Percentiles rank a stretch among this genome's conserved stretches.
These are phyloP conservation scores for Mycena latifolia DNA, from an alignment of 768 basidiomycete genomes.

Conservation along the genomic window DNA sequence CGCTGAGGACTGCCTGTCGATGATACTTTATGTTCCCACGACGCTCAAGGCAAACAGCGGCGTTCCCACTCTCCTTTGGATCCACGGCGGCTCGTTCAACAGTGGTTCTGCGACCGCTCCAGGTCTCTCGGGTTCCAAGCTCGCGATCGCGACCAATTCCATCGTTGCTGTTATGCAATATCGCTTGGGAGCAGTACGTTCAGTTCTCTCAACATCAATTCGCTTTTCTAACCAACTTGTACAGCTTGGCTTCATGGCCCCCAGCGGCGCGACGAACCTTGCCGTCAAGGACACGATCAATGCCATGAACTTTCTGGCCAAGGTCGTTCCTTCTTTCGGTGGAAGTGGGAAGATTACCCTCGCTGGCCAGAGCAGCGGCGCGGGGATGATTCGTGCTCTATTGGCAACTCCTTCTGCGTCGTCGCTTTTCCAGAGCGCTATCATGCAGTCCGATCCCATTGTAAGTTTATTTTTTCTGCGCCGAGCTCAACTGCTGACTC, in stretches of 20 bases:
- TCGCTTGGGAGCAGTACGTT: conserved; percentile 79
- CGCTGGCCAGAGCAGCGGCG: conserved; percentile 89
- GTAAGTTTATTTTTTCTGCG: conserved; percentile 50
- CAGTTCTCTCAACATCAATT: conserved; percentile 3
- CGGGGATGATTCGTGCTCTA: conserved; percentile 80
- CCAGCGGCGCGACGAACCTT: conserved; percentile 77
- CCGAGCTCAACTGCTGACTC: conserved; percentile 21
- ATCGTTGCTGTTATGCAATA: conserved; percentile 90
- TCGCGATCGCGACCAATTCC: conserved; percentile 77
- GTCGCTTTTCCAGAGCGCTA: conserved; percentile 80
- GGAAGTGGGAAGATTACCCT: conserved; percentile 79
- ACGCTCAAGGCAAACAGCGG: conserved; percentile 47
- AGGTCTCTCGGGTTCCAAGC: conserved; percentile 81
- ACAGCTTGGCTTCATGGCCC: conserved; percentile 82
- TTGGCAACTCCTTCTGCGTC: conserved; percentile 79
- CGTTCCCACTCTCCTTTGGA: conserved; percentile 73
- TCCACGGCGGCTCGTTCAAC: conserved; percentile 89
- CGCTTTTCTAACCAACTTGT: conserved; percentile 21
- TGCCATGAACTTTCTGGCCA: conserved; percentile 72
- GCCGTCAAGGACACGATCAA: conserved; percentile 78
- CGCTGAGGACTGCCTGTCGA: conserved; percentile 87
- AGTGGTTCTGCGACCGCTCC: conserved; percentile 77
- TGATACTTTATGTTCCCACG: conserved; percentile 78
- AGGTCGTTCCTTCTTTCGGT: conserved; percentile 71
- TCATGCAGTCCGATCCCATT: conserved; percentile 91